Conservation (phyloP, 2,329 filamentous ascomycete genomes). For the Dothidotthia symphoricarpi region DNA sequence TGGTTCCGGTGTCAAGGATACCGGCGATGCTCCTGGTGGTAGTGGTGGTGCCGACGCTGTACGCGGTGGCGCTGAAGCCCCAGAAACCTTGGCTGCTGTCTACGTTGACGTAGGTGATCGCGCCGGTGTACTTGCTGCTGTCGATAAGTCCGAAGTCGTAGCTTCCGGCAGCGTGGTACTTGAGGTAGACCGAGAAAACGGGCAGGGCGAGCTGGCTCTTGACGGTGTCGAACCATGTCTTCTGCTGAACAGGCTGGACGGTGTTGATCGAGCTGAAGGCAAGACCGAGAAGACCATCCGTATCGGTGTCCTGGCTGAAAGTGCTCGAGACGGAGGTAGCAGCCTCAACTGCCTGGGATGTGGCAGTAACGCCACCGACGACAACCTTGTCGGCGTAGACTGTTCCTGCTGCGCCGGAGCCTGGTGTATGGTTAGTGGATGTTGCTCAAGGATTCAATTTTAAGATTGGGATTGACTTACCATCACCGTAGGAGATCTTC, state of each 20-base stretch:
- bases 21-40: conserved; percentile 48
- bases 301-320: conserved; percentile 53
- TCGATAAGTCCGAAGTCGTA: conserved; percentile 63
- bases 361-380: conserved; percentile 60
- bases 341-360: conserved; percentile 63
- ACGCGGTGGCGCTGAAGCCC: conserved; percentile 59
- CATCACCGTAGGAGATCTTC: conserved; percentile 65
- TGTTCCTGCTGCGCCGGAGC: conserved; percentile 58
- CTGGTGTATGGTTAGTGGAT: too few species aligned
- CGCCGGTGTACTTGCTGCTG: conserved; percentile 56
- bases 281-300: conserved; percentile 61
- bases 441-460: too few species aligned
- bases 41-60: conserved; percentile 51
- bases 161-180: conserved; percentile 50
- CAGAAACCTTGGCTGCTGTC: conserved; percentile 62
- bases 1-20: conserved; percentile 71
- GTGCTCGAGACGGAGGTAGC: conserved; percentile 57
- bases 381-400: conserved; percentile 66
- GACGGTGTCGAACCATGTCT: conserved; percentile 62
- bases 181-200: conserved; percentile 59
- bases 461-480: neutral
- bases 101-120: conserved; percentile 57
- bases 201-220: conserved; percentile 51
- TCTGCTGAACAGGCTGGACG: conserved; percentile 51
- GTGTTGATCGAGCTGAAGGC: conserved; percentile 61